Evolutionary conservation across 2,329 filamentous ascomycete species (phyloP).

Genomic region (Calonectria pteridis): DNA sequence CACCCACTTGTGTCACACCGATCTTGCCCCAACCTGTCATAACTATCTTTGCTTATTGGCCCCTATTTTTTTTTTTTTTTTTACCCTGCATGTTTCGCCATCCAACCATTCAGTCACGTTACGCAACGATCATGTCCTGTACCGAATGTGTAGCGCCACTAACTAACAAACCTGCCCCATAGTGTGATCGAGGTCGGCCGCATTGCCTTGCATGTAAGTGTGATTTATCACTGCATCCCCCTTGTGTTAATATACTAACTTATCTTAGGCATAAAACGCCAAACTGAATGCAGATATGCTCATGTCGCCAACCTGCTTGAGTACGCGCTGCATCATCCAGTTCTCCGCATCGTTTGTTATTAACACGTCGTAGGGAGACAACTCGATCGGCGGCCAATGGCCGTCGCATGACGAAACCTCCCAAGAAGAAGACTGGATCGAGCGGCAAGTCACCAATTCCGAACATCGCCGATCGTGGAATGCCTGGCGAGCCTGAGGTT

Average conservation of each 20-base stretch:
- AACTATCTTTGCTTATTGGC: constrained; percentile 14
- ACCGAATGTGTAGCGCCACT: neutral
- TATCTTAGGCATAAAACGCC: constrained; percentile 76
- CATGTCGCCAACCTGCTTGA: constrained; percentile 82
- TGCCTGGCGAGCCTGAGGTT: constrained; percentile 58
- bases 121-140: neutral
- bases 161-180: constrained; percentile 26
- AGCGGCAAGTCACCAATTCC: constrained; percentile 58
- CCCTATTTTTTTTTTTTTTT: constrained; percentile 1
- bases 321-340: constrained; percentile 58
- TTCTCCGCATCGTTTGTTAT: constrained; percentile 22
- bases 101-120: constrained; percentile 1
- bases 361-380: constrained; percentile 62
- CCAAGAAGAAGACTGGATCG: constrained; percentile 63
- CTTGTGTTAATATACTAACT: constrained; percentile 29
- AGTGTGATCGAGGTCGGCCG: constrained; percentile 83
- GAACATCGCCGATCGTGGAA: constrained; percentile 68
- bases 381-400: constrained; percentile 65
- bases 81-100: constrained; percentile 4
- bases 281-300: constrained; percentile 81
- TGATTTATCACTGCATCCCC: neutral
- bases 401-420: constrained; percentile 68
- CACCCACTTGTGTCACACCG: constrained; percentile 33
- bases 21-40: constrained; percentile 19
- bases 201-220: constrained; percentile 74